Conservation (phyloP, 768 basidiomycete genomes). For the Boletus sp. region DNA sequence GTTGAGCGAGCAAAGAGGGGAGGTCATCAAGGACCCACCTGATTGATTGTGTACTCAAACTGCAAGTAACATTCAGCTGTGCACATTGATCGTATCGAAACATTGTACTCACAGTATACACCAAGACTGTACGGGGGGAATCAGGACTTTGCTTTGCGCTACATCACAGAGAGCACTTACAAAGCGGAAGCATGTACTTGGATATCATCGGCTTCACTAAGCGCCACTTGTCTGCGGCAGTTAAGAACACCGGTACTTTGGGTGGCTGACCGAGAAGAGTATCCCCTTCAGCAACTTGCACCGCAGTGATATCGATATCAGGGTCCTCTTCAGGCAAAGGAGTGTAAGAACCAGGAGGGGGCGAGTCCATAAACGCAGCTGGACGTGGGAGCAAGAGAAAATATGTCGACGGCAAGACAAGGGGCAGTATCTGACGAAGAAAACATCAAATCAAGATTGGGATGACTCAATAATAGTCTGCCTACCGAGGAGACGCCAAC, state of each 20-base stretch:
- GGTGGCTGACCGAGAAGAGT: conserved; percentile 28
- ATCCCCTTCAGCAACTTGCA: conserved; percentile 29
- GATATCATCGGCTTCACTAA: conserved; percentile 75
- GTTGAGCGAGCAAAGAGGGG: not conserved
- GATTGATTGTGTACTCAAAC: conserved; percentile 93
- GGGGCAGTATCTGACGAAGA: conserved; percentile 65
- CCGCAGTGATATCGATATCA: conserved; percentile 14
- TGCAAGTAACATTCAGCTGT: conserved; percentile 33
- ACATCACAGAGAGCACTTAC: conserved; percentile 44
- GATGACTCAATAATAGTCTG: conserved; percentile 1
- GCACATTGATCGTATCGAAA: not conserved
- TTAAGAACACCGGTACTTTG: conserved; percentile 51
- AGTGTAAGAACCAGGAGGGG: conserved; percentile 35
- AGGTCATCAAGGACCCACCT: conserved; percentile 39
- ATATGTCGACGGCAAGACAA: conserved; percentile 74
- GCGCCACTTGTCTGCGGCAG: conserved; percentile 70
- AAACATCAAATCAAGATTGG: not conserved
- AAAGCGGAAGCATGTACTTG: conserved; percentile 91
- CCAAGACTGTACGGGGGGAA: conserved; percentile 40
- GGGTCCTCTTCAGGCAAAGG: conserved; percentile 36
- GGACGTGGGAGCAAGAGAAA: conserved; percentile 71
- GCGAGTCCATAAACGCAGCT: conserved; percentile 44
- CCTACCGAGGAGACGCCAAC: conserved; percentile 81
- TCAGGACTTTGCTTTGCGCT: conserved; percentile 12
- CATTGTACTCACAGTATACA: conserved; percentile 51